Base-by-base conservation (phyloP, 169 alveolate species). In the Babesia bigemina region DNA sequence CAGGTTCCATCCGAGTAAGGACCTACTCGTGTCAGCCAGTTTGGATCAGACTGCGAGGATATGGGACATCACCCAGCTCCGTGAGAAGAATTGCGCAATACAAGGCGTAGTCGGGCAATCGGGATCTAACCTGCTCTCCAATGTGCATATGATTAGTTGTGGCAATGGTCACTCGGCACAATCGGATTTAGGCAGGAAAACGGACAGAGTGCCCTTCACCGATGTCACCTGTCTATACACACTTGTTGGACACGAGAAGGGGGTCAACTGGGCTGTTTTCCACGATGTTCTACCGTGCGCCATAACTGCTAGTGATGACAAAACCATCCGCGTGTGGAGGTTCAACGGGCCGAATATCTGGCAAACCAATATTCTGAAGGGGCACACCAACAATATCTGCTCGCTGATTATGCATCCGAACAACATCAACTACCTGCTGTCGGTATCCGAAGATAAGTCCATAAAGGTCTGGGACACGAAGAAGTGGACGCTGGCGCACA, bases 261-360 rank as follows among this genome's bases (percentile, higher is more conserved):
- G 99, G 14, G 99, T 97, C 0, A 97, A 97, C 79, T 97, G 98
- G 96, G 98, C 97, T 10, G 65, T 94, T 14, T 97, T 97, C 86
- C 98, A 95, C 77, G 96, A 95, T 14, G 90, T 88, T 50, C 67
- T 88, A 57, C 96, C 94, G 60, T 74, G 94, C 11, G 95, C 95
- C 36, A 97, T 96, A 2, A 94, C 98, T 8, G 98, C 98, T 3
- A 92, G 98, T 39, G 99, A 97, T 85, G 99, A 97, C 79, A 92
- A 95, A 74, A 94, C 95, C 60, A 90, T 97, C 13, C 92, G 96
- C 75, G 78, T 95, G 22, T 97, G 99, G 99, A 95, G 98, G 85
- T 95, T 86, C 73, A 92, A 91, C 61, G 97, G 95, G 44, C 88
- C 92, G 36, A 93, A 92, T 70, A 92, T 96, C 57, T 95, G 96